Percentiles rank a stretch among this genome's conserved stretches.
phyloP scores from a whole-genome alignment of 2,329 filamentous ascomycete genomes.

The Arthrinium phaeospermum region DNA sequence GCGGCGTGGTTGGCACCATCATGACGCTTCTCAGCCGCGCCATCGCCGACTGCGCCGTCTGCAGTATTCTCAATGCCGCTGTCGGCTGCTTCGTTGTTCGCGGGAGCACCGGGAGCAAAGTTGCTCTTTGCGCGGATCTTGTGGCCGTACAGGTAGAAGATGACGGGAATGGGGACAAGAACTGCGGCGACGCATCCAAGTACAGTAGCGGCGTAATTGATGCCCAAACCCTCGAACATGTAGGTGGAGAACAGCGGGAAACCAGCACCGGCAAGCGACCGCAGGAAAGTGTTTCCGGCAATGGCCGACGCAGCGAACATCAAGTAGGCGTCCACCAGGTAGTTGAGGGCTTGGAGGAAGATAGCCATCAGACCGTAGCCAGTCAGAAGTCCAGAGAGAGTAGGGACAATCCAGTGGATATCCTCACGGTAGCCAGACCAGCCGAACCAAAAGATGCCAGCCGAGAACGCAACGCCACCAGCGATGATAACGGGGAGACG shows the following conservation, averaged over 20 bases:
- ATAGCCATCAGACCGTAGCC: conserved; percentile 84
- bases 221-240: conserved; percentile 69
- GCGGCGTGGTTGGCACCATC: conserved; percentile 41
- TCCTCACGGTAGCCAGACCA: conserved; percentile 67
- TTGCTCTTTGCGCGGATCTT: conserved; percentile 60
- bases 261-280: conserved; percentile 76
- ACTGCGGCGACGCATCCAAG: conserved; percentile 64
- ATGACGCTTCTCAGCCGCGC: conserved; percentile 35
- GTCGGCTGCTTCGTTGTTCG: conserved; percentile 24
- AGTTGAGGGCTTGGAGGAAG: conserved; percentile 82
- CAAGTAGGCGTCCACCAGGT: conserved; percentile 77
- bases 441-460: conserved; percentile 78
- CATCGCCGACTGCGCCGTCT: conserved; percentile 28
- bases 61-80: conserved; percentile 34
- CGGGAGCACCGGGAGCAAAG: conserved; percentile 56
- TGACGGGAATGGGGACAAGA: conserved; percentile 66
- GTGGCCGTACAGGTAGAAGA: conserved; percentile 66
- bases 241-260: conserved; percentile 81
- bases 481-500: conserved; percentile 66
- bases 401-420: conserved; percentile 70
- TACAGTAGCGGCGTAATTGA: conserved; percentile 66
- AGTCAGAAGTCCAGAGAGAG: conserved; percentile 65
- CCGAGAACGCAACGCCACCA: conserved; percentile 64
- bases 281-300: conserved; percentile 81
- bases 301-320: conserved; percentile 80